Base-by-base conservation (phyloP, 805 yeast species). In the Jamesozyma piceae region DNA sequence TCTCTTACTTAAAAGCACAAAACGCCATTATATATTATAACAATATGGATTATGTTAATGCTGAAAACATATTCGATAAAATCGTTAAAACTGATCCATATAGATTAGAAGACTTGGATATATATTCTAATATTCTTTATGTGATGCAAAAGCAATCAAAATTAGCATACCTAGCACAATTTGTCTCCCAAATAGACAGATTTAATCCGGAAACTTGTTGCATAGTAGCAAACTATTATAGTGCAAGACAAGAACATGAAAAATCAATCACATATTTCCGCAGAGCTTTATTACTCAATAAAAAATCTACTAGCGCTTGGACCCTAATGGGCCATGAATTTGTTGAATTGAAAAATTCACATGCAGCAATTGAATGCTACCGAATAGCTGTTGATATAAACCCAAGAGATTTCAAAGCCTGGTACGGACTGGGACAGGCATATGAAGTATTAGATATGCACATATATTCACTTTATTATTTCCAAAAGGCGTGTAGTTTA, bases 381-480 rank as follows among this genome's bases (percentile, higher is more conserved):
- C 67, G 97, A 50, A 68, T 95, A 35, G 99, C 97, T 0, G 90
- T 89, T 1, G 96, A 88, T 58, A 80, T 89, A 2, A 86, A 85
- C 55, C 74, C 79, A 36, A 81, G 83, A 55, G 98, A 92, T 59
- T 94, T 84, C 60, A 70, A 95, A 40, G 97, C 97, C 0, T 92
- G 98, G 99, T 92, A 90, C 62, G 98, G 98, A 2, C 68, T 92
- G 41, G 99, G 98, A 0, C 97, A 92, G 63, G 97, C 97, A 1
- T 92, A 92, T 59, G 98, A 92, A 61, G 95, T 92, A 10, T 67
- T 90, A 43, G 97, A 90, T 52, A 90, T 90, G 96, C 92, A 86
- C 58, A 68, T 85, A 46, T 92, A 89, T 57, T 89, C 97, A 0
- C 67, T 89, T 35, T 90, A 87, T 62, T 92, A 92, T 60, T 92